These are phyloP conservation scores for Yarrowia osloensis DNA, from an alignment of 805 yeast genomes.

Conservation along the genomic window DNA sequence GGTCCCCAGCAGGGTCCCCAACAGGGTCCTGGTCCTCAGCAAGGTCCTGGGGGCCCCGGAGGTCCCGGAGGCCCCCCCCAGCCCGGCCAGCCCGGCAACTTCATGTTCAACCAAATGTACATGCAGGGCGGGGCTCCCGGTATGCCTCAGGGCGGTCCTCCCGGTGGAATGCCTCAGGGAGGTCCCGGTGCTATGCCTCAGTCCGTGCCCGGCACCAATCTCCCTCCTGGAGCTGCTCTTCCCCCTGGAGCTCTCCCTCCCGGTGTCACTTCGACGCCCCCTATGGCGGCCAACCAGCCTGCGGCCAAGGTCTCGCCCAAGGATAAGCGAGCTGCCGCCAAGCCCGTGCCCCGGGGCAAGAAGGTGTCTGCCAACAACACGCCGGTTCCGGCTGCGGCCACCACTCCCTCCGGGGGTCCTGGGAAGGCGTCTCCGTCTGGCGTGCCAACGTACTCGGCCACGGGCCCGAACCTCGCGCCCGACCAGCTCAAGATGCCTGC, in stretches of 20 bases:
- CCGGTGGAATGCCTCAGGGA: conserved; percentile 33
- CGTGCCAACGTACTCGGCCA: conserved; percentile 36
- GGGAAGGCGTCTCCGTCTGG: conserved; percentile 35
- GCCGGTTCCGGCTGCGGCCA: neutral
- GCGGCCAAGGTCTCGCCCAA: conserved; percentile 13
- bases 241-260: conserved; percentile 31
- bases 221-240: conserved; percentile 4
- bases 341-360: neutral
- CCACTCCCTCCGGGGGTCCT: neutral
- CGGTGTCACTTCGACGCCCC: conserved; percentile 32
- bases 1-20: conserved; percentile 1
- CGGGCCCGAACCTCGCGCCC: conserved; percentile 35
- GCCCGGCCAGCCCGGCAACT: neutral
- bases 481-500: conserved; percentile 40
- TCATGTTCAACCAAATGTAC: conserved; percentile 17
- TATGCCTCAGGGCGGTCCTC: conserved; percentile 11
- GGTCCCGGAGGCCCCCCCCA: conserved; percentile 2
- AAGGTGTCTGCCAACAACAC: conserved; percentile 10
- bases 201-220: neutral
- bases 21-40: neutral
- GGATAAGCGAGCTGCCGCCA: conserved; percentile 8
- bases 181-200: conserved; percentile 32
- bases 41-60: neutral
- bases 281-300: neutral
- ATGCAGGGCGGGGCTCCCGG: neutral